These are phyloP conservation scores for Setomelanomma holmii DNA, from an alignment of 2,329 filamentous ascomycete species.

Conservation along the genomic window DNA sequence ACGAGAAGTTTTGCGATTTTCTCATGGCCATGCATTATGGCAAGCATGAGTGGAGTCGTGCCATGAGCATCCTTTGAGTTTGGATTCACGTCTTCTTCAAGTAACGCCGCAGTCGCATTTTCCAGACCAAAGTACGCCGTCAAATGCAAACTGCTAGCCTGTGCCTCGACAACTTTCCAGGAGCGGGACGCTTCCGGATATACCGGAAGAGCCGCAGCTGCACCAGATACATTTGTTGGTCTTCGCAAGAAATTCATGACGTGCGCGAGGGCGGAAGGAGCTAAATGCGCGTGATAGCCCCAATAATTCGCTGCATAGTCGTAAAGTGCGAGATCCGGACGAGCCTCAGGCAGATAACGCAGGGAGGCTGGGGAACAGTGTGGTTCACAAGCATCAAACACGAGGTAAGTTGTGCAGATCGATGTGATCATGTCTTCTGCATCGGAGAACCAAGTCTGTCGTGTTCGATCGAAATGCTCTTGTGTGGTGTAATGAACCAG, in stretches of 20 bases:
- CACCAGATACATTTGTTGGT: neutral
- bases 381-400: constrained; percentile 20
- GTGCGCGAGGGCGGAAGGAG: neutral
- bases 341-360: too few relatives aligned
- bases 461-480: constrained; percentile 35
- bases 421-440: constrained; percentile 26
- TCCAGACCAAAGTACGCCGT: neutral
- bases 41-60: neutral
- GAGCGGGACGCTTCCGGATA: too few relatives aligned
- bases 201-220: too few relatives aligned
- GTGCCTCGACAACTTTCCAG: neutral
- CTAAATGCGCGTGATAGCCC: neutral
- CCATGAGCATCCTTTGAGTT: neutral
- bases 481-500: constrained; percentile 42
- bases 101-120: neutral
- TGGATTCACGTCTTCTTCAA: neutral
- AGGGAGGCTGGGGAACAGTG: neutral
- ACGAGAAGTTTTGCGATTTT: neutral
- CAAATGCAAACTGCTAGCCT: neutral
- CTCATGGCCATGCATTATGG: neutral
- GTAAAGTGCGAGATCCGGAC: neutral
- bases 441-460: constrained; percentile 27
- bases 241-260: neutral
- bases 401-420: constrained; percentile 40
- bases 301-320: neutral